phyloP scores from a whole-genome alignment of 305 asterid genomes.

The Rubia tinctorum region DNA sequence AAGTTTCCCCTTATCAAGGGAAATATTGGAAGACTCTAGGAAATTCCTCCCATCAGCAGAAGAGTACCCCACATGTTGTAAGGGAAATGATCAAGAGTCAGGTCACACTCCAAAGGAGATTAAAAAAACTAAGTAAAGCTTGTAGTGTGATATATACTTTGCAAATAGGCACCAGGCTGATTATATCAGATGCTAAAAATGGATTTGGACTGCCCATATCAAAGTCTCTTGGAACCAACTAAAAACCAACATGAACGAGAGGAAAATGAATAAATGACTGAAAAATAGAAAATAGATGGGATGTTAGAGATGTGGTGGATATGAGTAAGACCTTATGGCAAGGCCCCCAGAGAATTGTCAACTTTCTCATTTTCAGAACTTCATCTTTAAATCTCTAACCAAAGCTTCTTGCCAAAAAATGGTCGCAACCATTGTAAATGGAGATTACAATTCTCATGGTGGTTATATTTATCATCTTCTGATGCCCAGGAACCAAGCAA shows the following conservation, averaged over 20 bases:
- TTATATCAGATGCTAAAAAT: conserved; percentile 67
- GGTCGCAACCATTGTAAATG: conserved; percentile 68
- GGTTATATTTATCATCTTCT: conserved; percentile 34
- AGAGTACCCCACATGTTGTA: conserved; percentile 94
- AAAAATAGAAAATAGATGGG: conserved; percentile 20
- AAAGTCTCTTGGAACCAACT: conserved; percentile 88
- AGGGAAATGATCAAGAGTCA: conserved; percentile 18
- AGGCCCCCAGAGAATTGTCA: conserved; percentile 89
- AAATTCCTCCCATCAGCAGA: conserved; percentile 98
- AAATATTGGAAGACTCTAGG: conserved; percentile 95
- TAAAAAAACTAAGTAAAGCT: neutral
- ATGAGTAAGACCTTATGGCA: conserved; percentile 78
- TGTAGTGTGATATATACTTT: conserved; percentile 49
- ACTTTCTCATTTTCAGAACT: conserved; percentile 70
- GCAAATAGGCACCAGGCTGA: conserved; percentile 90
- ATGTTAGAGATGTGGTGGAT: conserved; percentile 20
- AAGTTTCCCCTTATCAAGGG: conserved; percentile 97
- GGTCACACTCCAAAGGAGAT: neutral
- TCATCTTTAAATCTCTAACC: conserved; percentile 85
- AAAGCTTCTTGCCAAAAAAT: conserved; percentile 66
- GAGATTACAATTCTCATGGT: conserved; percentile 40
- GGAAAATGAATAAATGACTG: conserved; percentile 24
- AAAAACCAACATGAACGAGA: conserved; percentile 78
- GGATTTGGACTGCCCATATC: conserved; percentile 85
- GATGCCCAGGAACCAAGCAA: conserved; percentile 64